A percentile compares a stretch with the other conserved stretches of the same genome.
Evolutionary conservation across 257 asterid species (phyloP).

Genomic region (Plantago major): DNA sequence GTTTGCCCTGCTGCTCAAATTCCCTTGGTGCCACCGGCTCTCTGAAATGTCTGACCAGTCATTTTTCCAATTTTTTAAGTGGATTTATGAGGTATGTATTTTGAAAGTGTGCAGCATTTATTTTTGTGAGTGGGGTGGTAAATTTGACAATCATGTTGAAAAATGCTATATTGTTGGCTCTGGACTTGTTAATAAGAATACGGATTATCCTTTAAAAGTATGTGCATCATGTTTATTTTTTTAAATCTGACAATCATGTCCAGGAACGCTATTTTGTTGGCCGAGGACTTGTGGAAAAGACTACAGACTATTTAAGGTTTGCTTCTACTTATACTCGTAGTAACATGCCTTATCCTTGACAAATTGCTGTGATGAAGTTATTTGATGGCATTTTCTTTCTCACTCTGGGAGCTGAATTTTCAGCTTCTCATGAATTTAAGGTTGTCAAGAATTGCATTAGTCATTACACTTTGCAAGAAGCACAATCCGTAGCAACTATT

Average conservation of each 20-base stretch:
- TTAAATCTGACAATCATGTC: constrained; percentile 19
- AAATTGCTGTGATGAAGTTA: constrained; percentile 7
- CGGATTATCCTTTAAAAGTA: constrained; percentile 19
- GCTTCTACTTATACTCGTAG: constrained; percentile 21
- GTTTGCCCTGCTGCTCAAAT: constrained; percentile 67
- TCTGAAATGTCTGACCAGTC: constrained; percentile 89
- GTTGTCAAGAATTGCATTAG: too few relatives aligned
- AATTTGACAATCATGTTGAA: constrained; percentile 27
- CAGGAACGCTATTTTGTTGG: constrained; percentile 99
- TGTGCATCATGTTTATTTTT: too few relatives aligned
- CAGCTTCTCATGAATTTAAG: neutral
- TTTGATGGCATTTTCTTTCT: neutral
- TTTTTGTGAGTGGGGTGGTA: neutral
- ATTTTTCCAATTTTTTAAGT: constrained; percentile 96
- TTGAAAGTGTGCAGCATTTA: neutral
- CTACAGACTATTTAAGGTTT: constrained; percentile 82
- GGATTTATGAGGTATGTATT: constrained; percentile 83
- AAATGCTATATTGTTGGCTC: constrained; percentile 98
- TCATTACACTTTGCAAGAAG: too few relatives aligned
- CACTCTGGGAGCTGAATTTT: neutral
- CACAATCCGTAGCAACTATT: too few relatives aligned
- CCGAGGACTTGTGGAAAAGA: constrained; percentile 93
- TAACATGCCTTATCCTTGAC: neutral
- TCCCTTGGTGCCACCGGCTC: constrained; percentile 77
- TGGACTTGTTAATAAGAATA: constrained; percentile 86